Evolutionary conservation across 441 rosid species (phyloP).

Genomic region (Manihot esculenta): DNA sequence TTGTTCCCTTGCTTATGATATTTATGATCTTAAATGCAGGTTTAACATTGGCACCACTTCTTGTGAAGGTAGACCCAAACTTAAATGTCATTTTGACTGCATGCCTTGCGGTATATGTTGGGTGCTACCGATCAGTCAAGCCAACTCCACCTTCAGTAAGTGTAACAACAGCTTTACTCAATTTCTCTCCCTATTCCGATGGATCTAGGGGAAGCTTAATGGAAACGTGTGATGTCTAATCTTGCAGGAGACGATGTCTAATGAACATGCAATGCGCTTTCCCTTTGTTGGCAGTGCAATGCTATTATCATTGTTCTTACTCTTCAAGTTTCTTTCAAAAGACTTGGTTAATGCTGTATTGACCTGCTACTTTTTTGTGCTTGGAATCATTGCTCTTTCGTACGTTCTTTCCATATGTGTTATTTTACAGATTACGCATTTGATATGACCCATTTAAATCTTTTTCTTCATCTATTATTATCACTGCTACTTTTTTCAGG

Average conservation of each 20-base stretch:
- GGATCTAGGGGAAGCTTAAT: conserved; percentile 1
- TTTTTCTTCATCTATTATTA: conserved; percentile 22
- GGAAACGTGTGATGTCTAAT: conserved; percentile 19
- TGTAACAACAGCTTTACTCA: background rate
- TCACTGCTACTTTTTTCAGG: conserved; percentile 41
- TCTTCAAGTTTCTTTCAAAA: conserved; percentile 95
- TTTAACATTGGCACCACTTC: conserved; percentile 83
- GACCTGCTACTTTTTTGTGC: conserved; percentile 89
- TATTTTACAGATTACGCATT: background rate
- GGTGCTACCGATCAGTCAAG: conserved; percentile 88
- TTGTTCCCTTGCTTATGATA: background rate
- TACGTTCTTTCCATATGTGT: conserved; percentile 56
- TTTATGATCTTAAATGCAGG: conserved; percentile 47
- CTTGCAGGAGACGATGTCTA: conserved; percentile 93
- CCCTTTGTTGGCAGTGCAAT: conserved; percentile 98
- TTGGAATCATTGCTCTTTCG: conserved; percentile 93
- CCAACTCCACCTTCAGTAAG: conserved; percentile 85
- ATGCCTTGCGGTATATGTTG: conserved; percentile 76
- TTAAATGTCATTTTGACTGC: conserved; percentile 92
- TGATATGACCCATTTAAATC: background rate
- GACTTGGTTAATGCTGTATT: conserved; percentile 94
- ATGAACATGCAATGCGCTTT: conserved; percentile 98
- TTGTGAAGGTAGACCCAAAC: conserved; percentile 80
- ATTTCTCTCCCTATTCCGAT: background rate
- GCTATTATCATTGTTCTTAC: conserved; percentile 86